Conservation (phyloP, 805 yeast species). For the Isabelozyma gotoi region DNA sequence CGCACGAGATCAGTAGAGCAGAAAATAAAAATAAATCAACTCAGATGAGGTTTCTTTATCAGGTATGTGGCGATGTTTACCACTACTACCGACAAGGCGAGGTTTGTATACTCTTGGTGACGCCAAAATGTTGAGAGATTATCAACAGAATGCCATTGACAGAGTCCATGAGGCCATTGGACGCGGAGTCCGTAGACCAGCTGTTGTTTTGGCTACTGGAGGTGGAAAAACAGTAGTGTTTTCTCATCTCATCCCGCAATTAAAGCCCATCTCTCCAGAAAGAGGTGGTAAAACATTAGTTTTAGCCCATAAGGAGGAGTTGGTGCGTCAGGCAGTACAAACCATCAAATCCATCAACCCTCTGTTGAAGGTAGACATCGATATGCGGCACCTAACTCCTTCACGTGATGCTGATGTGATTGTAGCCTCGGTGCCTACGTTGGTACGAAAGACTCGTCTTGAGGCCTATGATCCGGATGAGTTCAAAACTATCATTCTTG, state of each 20-base stretch:
- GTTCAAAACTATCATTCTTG: slow-evolving; percentile 76
- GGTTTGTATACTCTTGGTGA: no score
- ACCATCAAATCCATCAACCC: slow-evolving; percentile 53
- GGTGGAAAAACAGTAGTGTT: slow-evolving; percentile 91
- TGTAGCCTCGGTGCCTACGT: slow-evolving; percentile 75
- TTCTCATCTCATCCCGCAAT: slow-evolving; percentile 50
- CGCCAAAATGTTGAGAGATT: slow-evolving; percentile 34
- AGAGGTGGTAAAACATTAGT: slow-evolving; percentile 49
- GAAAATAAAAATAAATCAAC: no score
- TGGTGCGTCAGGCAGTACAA: slow-evolving; percentile 66
- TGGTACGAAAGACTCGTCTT: slow-evolving; percentile 48
- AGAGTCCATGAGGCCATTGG: slow-evolving; percentile 50
- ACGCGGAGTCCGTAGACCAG: slow-evolving; percentile 55
- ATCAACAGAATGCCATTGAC: slow-evolving; percentile 71
- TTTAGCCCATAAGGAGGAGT: slow-evolving; percentile 78
- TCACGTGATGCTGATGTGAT: slow-evolving; percentile 56
- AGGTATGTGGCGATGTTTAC: no score
- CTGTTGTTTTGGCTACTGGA: slow-evolving; percentile 88
- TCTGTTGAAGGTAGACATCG: slow-evolving; percentile 53
- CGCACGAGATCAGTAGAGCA: no score
- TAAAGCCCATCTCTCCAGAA: slow-evolving; percentile 26
- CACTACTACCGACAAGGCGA: no score
- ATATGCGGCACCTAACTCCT: slow-evolving; percentile 59
- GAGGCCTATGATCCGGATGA: slow-evolving; percentile 52
- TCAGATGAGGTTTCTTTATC: no score